These are phyloP conservation scores for Boletellus sp. DNA, from an alignment of 768 basidiomycete species.

Conservation along the genomic window DNA sequence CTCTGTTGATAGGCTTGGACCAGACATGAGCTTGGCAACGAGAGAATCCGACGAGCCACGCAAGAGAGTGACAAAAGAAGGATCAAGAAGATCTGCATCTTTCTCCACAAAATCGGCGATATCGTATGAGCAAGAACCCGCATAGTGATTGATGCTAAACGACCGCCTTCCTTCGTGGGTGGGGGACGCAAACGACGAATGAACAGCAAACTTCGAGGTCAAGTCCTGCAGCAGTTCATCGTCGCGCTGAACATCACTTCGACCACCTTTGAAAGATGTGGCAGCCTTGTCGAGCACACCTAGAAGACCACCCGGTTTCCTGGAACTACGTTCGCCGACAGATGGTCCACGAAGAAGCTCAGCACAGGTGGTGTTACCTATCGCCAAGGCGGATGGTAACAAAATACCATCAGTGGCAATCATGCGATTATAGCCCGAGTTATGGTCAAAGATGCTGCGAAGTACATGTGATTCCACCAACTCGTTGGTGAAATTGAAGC, in stretches of 20 bases:
- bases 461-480: slow-evolving; percentile 54
- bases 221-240: slow-evolving; percentile 51
- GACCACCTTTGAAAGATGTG: slow-evolving; percentile 48
- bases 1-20: slow-evolving; percentile 57
- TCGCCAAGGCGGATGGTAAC: slow-evolving; percentile 43
- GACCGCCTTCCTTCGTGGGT: slow-evolving; percentile 30
- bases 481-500: slow-evolving; percentile 58
- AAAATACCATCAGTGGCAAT: slow-evolving; percentile 50
- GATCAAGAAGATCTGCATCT: slow-evolving; percentile 51
- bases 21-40: slow-evolving; percentile 58
- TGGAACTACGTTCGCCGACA: slow-evolving; percentile 41
- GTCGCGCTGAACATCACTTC: slow-evolving; percentile 44
- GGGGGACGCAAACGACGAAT: slow-evolving; percentile 49
- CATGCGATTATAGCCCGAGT: slow-evolving; percentile 41
- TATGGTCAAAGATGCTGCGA: slow-evolving; percentile 51
- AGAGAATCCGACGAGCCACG: slow-evolving; percentile 50
- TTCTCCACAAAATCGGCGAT: slow-evolving; percentile 45
- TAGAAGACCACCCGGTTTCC: slow-evolving; percentile 56
- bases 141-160: slow-evolving; percentile 63
- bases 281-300: slow-evolving; percentile 53
- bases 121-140: slow-evolving; percentile 54
- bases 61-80: slow-evolving; percentile 52
- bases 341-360: slow-evolving; percentile 58
- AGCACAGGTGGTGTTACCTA: slow-evolving; percentile 54
- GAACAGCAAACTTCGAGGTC: slow-evolving; percentile 41